Conservation (phyloP, 2,329 filamentous ascomycete genomes). For the Orbilia ellipsospora region DNA sequence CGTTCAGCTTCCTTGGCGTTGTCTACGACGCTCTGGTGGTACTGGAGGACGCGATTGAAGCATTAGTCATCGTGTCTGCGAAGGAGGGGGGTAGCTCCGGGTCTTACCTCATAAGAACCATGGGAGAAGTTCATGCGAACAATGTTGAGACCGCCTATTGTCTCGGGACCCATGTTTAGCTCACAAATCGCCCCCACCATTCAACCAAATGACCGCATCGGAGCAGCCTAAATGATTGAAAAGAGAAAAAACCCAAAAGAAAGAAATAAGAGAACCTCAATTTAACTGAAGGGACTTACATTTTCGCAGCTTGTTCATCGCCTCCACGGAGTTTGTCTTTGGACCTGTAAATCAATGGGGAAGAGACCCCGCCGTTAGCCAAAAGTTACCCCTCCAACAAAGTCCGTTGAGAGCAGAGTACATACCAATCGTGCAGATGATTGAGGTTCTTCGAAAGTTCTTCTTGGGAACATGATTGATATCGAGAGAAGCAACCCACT, state of each 20-base stretch:
- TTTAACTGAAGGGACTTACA: conserved; percentile 61
- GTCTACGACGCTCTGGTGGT: conserved; percentile 98
- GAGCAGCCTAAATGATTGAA: neutral
- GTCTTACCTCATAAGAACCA: conserved; percentile 78
- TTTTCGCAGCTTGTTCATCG: conserved; percentile 91
- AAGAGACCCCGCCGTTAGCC: conserved; percentile 37
- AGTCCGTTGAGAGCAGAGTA: neutral
- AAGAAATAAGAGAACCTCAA: conserved; percentile 1
- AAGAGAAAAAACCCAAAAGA: neutral
- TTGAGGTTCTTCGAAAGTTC: conserved; percentile 95
- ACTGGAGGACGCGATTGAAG: conserved; percentile 63
- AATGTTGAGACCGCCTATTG: conserved; percentile 85
- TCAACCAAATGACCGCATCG: conserved; percentile 1
- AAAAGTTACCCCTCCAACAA: conserved; percentile 26
- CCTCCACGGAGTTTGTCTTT: conserved; percentile 98
- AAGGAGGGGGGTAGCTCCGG: no score
- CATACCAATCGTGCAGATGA: conserved; percentile 95
- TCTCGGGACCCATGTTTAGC: conserved; percentile 54
- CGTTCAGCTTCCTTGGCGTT: conserved; percentile 88
- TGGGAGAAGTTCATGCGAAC: conserved; percentile 99
- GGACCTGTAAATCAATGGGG: conserved; percentile 69
- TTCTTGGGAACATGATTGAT: conserved; percentile 86
- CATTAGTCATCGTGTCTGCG: no score
- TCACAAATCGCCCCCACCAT: conserved; percentile 36
- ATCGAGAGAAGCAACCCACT: conserved; percentile 82